These are phyloP conservation scores for Fraxinus sp. DNA, from an alignment of 305 asterid genomes.

Conservation along the genomic window DNA sequence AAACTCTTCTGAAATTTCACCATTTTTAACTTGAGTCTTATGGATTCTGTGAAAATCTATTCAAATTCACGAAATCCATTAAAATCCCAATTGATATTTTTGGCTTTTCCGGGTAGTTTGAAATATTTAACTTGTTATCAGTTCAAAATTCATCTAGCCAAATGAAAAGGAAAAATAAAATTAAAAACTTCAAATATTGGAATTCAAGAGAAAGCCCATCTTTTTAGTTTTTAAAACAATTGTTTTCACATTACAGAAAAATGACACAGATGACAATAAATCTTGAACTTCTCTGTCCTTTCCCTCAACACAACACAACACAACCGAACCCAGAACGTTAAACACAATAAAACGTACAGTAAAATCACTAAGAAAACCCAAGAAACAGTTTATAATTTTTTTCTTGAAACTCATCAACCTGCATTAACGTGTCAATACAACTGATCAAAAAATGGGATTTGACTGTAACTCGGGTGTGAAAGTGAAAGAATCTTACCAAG, in stretches of 20 bases:
- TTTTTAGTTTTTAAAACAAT: not conserved
- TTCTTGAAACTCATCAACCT: not conserved
- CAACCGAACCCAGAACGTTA: not conserved
- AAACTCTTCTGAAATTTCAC: not conserved
- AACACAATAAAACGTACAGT: not conserved
- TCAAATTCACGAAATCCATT: not conserved
- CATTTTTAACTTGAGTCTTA: not conserved
- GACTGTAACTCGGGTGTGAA: not conserved
- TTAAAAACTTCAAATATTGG: not conserved
- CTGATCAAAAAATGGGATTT: not conserved
- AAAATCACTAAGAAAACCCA: not conserved
- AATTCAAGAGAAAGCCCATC: not conserved
- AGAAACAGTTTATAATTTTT: not conserved
- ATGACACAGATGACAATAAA: not conserved
- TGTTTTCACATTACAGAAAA: not conserved
- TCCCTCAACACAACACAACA: not conserved
- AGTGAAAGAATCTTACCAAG: not conserved
- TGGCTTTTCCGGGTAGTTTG: not conserved
- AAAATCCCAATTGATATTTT: not conserved
- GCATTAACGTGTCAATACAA: not conserved
- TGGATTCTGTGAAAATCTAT: not conserved
- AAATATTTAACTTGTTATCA: not conserved
- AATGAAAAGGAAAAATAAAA: not conserved
- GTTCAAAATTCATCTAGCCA: not conserved
- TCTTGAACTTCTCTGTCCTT: not conserved